Evolutionary conservation across 495 filamentous ascomycete genomes (phyloP).

Genomic region (Penicillium parvum): DNA sequence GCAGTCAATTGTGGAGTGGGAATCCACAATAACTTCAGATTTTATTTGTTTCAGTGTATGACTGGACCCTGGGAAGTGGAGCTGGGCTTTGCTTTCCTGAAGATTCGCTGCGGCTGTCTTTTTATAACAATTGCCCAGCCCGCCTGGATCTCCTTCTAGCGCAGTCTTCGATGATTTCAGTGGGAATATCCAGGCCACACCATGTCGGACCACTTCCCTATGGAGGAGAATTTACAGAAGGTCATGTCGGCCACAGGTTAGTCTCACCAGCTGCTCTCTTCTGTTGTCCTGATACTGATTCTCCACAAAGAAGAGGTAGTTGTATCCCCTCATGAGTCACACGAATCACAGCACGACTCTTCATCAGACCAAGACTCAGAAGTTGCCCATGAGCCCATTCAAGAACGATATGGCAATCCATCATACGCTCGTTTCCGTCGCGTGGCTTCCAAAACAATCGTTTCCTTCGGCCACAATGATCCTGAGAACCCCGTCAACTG

Average conservation of each 20-base stretch:
- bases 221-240: slow-evolving; percentile 22
- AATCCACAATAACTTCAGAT: slow-evolving; percentile 8
- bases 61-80: slow-evolving; percentile 11
- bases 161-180: not conserved
- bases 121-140: slow-evolving; percentile 8
- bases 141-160: slow-evolving; percentile 3
- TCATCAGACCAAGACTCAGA: slow-evolving; percentile 22
- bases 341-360: slow-evolving; percentile 4
- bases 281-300: not conserved
- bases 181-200: slow-evolving; percentile 1
- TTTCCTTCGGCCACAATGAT: slow-evolving; percentile 50
- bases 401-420: slow-evolving; percentile 27
- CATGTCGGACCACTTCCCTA: slow-evolving; percentile 20
- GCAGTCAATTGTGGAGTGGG: slow-evolving; percentile 11
- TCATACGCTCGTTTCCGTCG: slow-evolving; percentile 27
- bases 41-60: slow-evolving; percentile 12
- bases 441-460: slow-evolving; percentile 34
- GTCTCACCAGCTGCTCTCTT: slow-evolving; percentile 1
- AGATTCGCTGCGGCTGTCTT: slow-evolving; percentile 3
- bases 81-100: slow-evolving; percentile 1
- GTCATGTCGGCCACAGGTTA: slow-evolving; percentile 22
- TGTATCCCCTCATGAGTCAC: slow-evolving; percentile 15
- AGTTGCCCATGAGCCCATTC: slow-evolving; percentile 26
- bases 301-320: slow-evolving; percentile 11
- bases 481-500: slow-evolving; percentile 67